Percentiles rank a stretch among this genome's conserved stretches.
phyloP scores from a whole-genome alignment of 768 basidiomycete genomes.

The Auricularia cornea region DNA sequence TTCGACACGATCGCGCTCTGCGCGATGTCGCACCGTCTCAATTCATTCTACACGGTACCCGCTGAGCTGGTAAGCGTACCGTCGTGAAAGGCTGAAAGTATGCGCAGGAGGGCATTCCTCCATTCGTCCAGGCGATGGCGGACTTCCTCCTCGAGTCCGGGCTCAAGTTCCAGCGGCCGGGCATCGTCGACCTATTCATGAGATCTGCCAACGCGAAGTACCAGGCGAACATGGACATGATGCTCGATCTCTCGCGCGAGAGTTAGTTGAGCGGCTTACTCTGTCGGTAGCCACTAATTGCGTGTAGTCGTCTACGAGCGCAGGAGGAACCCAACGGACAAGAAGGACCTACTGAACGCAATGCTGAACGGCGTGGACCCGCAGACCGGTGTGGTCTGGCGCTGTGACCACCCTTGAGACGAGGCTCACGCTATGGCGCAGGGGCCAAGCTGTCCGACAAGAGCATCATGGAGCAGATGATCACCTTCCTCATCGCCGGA shows the following conservation, averaged over 20 bases:
- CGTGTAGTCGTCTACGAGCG: constrained; percentile 32
- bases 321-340: constrained; percentile 27
- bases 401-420: no score
- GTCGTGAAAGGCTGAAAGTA: no score
- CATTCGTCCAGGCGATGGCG: constrained; percentile 33
- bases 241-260: constrained; percentile 33
- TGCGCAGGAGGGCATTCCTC: constrained; percentile 28
- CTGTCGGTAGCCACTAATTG: neutral
- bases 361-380: constrained; percentile 39
- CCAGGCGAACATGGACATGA: constrained; percentile 33
- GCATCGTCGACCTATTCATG: constrained; percentile 29
- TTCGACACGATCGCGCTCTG: constrained; percentile 41
- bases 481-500: constrained; percentile 44
- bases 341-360: constrained; percentile 37
- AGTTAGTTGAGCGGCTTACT: constrained; percentile 24
- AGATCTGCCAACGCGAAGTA: constrained; percentile 29
- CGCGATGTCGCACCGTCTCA: constrained; percentile 33
- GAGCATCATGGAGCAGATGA: constrained; percentile 21
- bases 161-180: constrained; percentile 26
- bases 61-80: neutral
- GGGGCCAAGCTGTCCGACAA: neutral
- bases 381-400: constrained; percentile 36
- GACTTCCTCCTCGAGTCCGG: constrained; percentile 35
- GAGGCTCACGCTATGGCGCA: no score
- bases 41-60: constrained; percentile 36